Base-by-base conservation (phyloP, 495 filamentous ascomycete genomes). In the Lophiostoma macrostomum region DNA sequence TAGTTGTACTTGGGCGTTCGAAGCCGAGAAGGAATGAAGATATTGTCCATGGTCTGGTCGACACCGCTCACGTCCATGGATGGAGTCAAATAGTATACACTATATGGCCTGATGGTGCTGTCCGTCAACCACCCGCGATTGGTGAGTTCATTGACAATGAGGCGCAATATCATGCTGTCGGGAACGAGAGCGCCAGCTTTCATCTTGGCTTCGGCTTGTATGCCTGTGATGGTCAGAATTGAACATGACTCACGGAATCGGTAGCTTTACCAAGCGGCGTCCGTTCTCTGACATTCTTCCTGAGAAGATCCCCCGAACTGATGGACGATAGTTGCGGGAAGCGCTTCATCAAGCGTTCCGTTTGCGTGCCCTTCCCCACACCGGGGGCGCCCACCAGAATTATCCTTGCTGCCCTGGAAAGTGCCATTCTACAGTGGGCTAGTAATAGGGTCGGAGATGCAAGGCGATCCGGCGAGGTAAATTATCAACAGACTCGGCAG, bases 361-460 rank as follows among this genome's bases (percentile, higher is more conserved):
- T 87, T 66, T 98, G 93, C 13, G 93, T 98, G 27, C 93, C 93
- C 71, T 98, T 98, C 44, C 93, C 93, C 3, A 85, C 84, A 5
- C 87, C 93, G 0, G 93, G 93, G n/a, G 93, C 90, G 43, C 93
- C 93, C 55, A 98, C 81, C 48, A 98, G 81, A 67, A 98, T 97
- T 44, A 98, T 83, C 27, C 93, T 86, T 14, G 94, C 93, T 30
- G 93, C 91, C 57, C 63, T 51, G 14, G 61, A 53, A 13, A 71
- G 60, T 24, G 47, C 19, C 61, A 61, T 58, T 54, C 35, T 51
- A 43, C 7, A 44, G 7, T 37, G 10, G 24, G 14, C 2, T 44
- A 44, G 7, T 13, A 20, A 45, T 49, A 19, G n/a, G n/a, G 12
- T 35, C 11, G 25, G 35, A 12, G 29, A 41, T 28, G 19, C n/a